phyloP scores from a whole-genome alignment of 768 basidiomycete genomes.

The Mycena galopus region DNA sequence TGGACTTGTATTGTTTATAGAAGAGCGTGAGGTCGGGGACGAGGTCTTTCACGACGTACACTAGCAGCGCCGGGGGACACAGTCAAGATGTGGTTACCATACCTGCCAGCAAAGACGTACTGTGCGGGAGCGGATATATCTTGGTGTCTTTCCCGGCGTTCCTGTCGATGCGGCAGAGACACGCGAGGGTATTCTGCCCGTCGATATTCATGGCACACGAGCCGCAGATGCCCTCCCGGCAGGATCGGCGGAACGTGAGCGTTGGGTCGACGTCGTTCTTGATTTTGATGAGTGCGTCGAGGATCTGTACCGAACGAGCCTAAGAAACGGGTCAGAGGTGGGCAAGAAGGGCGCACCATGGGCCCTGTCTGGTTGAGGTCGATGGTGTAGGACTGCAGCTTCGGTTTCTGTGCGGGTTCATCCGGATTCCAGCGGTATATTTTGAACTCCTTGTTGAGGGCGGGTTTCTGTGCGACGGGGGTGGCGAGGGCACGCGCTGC shows the following conservation, averaged over 20 bases:
- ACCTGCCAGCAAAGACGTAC: slow-evolving; percentile 61
- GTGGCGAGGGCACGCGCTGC: slow-evolving; percentile 38
- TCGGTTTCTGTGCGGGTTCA: slow-evolving; percentile 91
- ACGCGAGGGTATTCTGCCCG: slow-evolving; percentile 97
- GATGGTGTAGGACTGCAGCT: slow-evolving; percentile 89
- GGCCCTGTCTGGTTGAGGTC: slow-evolving; percentile 96
- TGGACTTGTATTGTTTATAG: slow-evolving; percentile 99
- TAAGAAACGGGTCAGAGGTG: slow-evolving; percentile 3
- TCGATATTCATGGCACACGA: slow-evolving; percentile 99
- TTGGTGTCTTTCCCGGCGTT: slow-evolving; percentile 78
- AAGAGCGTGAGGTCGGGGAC: slow-evolving; percentile 92
- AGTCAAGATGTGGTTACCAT: not conserved
- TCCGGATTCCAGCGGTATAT: slow-evolving; percentile 99
- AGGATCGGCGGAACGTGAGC: slow-evolving; percentile 94
- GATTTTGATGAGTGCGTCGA: slow-evolving; percentile 97
- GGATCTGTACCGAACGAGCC: too few relatives aligned
- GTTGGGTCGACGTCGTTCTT: slow-evolving; percentile 99
- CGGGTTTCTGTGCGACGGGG: slow-evolving; percentile 64
- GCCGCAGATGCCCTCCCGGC: slow-evolving; percentile 96
- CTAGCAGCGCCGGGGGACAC: slow-evolving; percentile 53
- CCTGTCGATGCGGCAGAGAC: slow-evolving; percentile 95
- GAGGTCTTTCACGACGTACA: slow-evolving; percentile 99
- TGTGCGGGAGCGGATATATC: slow-evolving; percentile 98
- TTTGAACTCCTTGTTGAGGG: slow-evolving; percentile 93
- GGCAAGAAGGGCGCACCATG: slow-evolving; percentile 70